Percentiles rank a stretch among this genome's conserved stretches.
These are phyloP conservation scores for Cyclospora cayetanensis DNA, from an alignment of 169 alveolate genomes.

Conservation along the genomic window DNA sequence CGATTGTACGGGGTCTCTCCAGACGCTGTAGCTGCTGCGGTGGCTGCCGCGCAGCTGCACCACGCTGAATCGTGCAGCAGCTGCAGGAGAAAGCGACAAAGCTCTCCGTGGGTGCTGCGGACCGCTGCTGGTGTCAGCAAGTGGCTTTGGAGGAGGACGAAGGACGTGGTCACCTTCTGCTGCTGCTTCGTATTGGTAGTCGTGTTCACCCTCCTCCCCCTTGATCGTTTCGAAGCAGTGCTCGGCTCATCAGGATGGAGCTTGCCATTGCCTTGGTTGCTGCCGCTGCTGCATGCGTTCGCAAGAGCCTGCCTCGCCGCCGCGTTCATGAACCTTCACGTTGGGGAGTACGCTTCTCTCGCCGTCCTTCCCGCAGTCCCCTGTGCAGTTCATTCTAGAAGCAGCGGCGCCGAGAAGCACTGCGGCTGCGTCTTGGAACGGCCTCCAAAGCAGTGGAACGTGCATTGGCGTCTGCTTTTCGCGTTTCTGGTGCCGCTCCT, in stretches of 20 bases:
- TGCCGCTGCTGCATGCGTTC: slow-evolving; percentile 49
- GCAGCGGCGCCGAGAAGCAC: not conserved
- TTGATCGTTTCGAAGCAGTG: slow-evolving; percentile 9
- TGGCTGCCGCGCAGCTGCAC: slow-evolving; percentile 26
- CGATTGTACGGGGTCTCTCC: not conserved
- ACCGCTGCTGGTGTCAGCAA: not conserved
- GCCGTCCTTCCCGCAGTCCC: not conserved
- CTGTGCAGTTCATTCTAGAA: not conserved
- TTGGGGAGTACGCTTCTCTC: not conserved
- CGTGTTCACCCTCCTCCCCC: not conserved
- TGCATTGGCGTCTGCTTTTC: not conserved
- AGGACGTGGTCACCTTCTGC: not conserved
- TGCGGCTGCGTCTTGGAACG: not conserved
- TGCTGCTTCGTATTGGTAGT: slow-evolving; percentile 17
- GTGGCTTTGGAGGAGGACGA: not conserved
- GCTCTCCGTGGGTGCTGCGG: not conserved
- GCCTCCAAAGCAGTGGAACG: not conserved
- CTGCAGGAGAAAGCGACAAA: not conserved
- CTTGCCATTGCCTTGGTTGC: slow-evolving; percentile 18
- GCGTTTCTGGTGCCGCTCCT: not conserved
- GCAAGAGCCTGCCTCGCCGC: slow-evolving; percentile 56
- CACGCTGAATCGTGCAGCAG: slow-evolving; percentile 27
- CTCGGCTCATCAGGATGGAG: not conserved
- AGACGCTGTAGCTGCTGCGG: slow-evolving; percentile 9
- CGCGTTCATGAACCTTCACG: slow-evolving; percentile 25